Conservation (phyloP, 495 filamentous ascomycete species). For the Clohesyomyces aquaticus region DNA sequence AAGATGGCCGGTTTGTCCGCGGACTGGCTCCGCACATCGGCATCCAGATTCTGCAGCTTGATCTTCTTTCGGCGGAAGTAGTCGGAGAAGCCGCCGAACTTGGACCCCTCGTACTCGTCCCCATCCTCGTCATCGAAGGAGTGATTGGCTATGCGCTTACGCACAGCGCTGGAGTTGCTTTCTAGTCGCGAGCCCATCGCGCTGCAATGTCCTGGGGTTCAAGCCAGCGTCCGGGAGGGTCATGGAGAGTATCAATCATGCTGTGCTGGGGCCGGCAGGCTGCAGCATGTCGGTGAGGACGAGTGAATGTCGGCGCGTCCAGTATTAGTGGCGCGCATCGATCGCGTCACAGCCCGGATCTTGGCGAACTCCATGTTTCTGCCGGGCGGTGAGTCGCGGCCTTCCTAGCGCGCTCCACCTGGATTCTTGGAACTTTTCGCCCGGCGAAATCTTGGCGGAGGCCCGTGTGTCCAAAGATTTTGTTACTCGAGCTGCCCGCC, state of each 20-base stretch:
- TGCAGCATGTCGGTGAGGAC: conserved; percentile 23
- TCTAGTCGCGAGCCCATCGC: conserved; percentile 80
- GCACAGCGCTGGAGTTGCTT: conserved; percentile 72
- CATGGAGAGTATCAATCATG: conserved; percentile 22
- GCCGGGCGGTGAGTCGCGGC: neutral
- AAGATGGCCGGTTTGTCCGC: conserved; percentile 80
- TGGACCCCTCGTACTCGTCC: conserved; percentile 86
- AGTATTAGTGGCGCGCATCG: conserved; percentile 4
- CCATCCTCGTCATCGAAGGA: conserved; percentile 72
- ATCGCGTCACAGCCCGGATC: conserved; percentile 1
- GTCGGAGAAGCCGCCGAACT: conserved; percentile 84
- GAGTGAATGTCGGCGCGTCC: conserved; percentile 16
- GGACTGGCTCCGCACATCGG: conserved; percentile 70
- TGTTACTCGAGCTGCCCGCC: conserved; percentile 8
- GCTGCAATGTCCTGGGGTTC: too few relatives aligned
- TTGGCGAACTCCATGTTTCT: neutral
- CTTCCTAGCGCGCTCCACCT: neutral
- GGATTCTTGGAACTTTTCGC: too few relatives aligned
- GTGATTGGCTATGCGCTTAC: conserved; percentile 82
- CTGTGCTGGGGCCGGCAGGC: conserved; percentile 22
- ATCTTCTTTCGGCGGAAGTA: conserved; percentile 94
- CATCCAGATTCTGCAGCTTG: conserved; percentile 92
- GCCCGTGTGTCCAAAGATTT: conserved; percentile 4
- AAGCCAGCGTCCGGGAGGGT: conserved; percentile 12
- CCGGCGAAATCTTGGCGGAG: conserved; percentile 29